phyloP scores from a whole-genome alignment of 495 filamentous ascomycete species.

The Penicillium canescens region DNA sequence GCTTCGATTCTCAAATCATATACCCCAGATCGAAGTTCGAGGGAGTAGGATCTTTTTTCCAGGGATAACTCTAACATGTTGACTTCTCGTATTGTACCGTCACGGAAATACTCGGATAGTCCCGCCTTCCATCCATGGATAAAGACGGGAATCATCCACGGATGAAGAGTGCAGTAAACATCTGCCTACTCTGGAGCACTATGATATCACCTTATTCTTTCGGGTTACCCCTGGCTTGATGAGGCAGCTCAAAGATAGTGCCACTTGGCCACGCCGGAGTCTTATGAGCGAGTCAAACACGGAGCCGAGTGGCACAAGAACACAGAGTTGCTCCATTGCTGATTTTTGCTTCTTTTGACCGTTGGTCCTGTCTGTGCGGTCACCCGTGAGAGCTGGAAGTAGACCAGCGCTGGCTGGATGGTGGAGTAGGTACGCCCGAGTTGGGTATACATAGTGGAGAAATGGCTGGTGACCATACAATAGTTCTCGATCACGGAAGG shows the following conservation, averaged over 20 bases:
- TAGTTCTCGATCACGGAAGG: conserved; percentile 7
- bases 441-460: not conserved
- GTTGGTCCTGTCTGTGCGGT: conserved; percentile 10
- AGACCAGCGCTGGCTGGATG: not conserved
- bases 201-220: not conserved
- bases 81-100: no score
- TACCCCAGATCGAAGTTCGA: not conserved
- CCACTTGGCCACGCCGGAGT: not conserved
- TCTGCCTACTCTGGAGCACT: not conserved
- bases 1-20: conserved; percentile 1
- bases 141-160: not conserved
- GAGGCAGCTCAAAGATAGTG: conserved; percentile 8
- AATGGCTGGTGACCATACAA: conserved; percentile 22
- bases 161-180: not conserved
- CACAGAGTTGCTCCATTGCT: conserved; percentile 6
- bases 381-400: conserved; percentile 1
- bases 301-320: conserved; percentile 6
- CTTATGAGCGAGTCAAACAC: conserved; percentile 6
- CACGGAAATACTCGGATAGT: not conserved
- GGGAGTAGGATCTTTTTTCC: not conserved
- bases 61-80: not conserved
- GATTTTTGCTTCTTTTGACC: conserved; percentile 17
- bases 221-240: conserved; percentile 10
- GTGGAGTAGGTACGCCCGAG: not conserved
- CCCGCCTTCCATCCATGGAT: not conserved